A percentile compares a stretch with the other conserved stretches of the same genome.
phyloP scores from a whole-genome alignment of 345 rosid species.

The Adansonia digitata region DNA sequence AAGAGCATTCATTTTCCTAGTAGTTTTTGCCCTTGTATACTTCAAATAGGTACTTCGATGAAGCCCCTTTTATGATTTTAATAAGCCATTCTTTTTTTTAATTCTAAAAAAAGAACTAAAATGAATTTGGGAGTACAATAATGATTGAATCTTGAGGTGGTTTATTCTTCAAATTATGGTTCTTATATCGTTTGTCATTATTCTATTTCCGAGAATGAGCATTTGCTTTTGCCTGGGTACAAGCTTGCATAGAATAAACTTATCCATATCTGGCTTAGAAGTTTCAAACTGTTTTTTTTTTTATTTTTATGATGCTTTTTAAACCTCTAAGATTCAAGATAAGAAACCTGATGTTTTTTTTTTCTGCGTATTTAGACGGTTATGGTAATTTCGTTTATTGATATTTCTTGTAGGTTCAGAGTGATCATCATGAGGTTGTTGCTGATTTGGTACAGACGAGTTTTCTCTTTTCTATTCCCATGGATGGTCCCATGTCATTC shows the following conservation, averaged over 20 bases:
- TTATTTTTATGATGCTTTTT: neutral
- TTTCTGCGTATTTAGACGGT: neutral
- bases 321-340: neutral
- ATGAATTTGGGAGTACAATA: neutral
- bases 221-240: neutral
- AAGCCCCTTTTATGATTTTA: neutral
- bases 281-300: conserved; percentile 2
- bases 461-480: conserved; percentile 88
- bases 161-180: neutral
- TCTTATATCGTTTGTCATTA: neutral
- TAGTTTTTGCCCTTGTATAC: neutral
- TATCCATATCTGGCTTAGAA: neutral
- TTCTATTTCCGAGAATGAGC: neutral
- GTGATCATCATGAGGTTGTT: conserved; percentile 92
- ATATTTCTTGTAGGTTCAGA: conserved; percentile 61
- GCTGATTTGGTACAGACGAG: conserved; percentile 94
- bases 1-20: neutral
- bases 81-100: neutral
- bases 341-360: neutral
- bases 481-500: conserved; percentile 97
- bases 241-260: neutral
- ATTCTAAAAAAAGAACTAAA: neutral
- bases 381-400: neutral
- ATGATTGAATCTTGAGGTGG: neutral
- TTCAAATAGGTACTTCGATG: neutral